Conservation (phyloP, 192 early-diverging fungal species). For the Haplosporangium gracile region DNA sequence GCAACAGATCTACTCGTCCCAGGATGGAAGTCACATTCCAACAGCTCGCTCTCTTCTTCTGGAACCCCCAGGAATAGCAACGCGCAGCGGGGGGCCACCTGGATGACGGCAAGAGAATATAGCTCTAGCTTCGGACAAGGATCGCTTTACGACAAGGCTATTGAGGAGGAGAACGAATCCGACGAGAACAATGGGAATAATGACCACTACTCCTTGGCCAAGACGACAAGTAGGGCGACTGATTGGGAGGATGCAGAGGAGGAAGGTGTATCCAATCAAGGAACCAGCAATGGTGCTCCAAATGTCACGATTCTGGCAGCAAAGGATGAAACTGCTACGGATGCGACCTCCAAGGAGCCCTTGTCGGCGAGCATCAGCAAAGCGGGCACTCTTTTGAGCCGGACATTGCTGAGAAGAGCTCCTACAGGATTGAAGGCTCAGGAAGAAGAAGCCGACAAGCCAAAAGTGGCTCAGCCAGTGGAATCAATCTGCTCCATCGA, state of each 20-base stretch:
- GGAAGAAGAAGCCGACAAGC: neutral
- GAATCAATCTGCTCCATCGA: conserved; percentile 31
- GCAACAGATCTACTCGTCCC: conserved; percentile 18
- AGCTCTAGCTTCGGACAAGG: conserved; percentile 17
- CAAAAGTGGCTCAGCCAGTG: neutral
- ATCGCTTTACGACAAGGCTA: conserved; percentile 15
- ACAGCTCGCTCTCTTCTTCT: conserved; percentile 22
- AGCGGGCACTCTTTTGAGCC: conserved; percentile 25
- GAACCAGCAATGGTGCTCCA: neutral
- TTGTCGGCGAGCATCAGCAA: conserved; percentile 16
- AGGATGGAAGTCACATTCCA: conserved; percentile 22
- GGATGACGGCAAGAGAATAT: conserved; percentile 40
- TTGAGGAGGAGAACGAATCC: conserved; percentile 25
- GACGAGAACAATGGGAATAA: conserved; percentile 19
- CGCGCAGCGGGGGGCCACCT: conserved; percentile 23
- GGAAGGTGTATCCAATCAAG: neutral
- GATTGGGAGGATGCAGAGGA: neutral
- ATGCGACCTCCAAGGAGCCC: neutral
- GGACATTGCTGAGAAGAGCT: conserved; percentile 15
- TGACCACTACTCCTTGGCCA: neutral
- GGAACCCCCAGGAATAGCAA: conserved; percentile 20
- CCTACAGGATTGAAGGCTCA: conserved; percentile 32
- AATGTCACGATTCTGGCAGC: neutral
- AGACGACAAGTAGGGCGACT: conserved; percentile 5
- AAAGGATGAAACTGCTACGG: neutral